Evolutionary conservation across 2,329 filamentous ascomycete genomes (phyloP).

Genomic region (Cytospora piceicola): DNA sequence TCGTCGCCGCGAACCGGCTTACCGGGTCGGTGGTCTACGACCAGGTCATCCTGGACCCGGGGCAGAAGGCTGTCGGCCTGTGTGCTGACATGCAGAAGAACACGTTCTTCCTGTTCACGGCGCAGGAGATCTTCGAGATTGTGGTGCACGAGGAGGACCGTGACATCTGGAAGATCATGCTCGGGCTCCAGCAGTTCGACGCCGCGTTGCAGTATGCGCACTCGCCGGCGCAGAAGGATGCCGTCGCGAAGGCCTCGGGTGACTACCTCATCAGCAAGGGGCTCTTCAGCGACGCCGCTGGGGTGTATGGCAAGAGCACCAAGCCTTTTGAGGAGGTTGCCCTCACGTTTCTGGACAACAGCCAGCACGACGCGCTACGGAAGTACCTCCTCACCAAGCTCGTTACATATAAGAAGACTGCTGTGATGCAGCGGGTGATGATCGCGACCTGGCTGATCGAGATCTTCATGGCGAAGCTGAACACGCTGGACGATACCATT

Average conservation of each 20-base stretch:
- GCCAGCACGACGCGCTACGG: slow-evolving; percentile 85
- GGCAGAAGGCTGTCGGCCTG: slow-evolving; percentile 80
- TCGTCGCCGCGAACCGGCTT: slow-evolving; percentile 85
- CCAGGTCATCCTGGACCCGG: slow-evolving; percentile 79
- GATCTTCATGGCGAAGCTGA: slow-evolving; percentile 96
- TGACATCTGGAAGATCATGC: slow-evolving; percentile 93
- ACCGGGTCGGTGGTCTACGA: slow-evolving; percentile 87
- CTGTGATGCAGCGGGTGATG: slow-evolving; percentile 92
- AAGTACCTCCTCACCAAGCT: slow-evolving; percentile 90
- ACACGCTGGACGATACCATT: slow-evolving; percentile 91
- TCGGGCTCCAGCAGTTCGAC: slow-evolving; percentile 85
- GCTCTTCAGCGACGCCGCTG: slow-evolving; percentile 82
- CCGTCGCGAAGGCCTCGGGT: slow-evolving; percentile 87
- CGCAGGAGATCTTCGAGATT: slow-evolving; percentile 90
- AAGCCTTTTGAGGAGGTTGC: slow-evolving; percentile 98
- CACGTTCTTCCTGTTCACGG: slow-evolving; percentile 96
- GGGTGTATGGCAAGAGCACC: slow-evolving; percentile 90
- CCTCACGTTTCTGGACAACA: slow-evolving; percentile 84
- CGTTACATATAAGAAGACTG: slow-evolving; percentile 76
- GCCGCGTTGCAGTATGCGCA: slow-evolving; percentile 83
- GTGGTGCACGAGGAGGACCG: slow-evolving; percentile 87
- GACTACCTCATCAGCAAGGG: slow-evolving; percentile 84
- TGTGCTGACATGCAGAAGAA: slow-evolving; percentile 92
- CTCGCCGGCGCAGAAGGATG: slow-evolving; percentile 81
- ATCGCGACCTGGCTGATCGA: slow-evolving; percentile 94